Conservation (phyloP, 345 rosid species). For the Sonneratia alba region DNA sequence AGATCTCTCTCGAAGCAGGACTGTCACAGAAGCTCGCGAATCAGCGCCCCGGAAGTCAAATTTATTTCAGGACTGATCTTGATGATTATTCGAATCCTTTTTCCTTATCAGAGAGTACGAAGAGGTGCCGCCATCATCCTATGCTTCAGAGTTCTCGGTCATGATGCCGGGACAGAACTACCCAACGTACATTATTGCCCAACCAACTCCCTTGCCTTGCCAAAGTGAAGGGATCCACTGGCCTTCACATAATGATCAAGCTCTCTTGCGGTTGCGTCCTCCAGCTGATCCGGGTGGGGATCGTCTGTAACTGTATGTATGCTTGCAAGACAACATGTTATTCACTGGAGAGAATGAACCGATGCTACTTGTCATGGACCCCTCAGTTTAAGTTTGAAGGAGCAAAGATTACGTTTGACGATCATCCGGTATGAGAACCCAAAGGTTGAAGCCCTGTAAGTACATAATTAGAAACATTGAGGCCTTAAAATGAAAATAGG, state of each 20-base stretch:
- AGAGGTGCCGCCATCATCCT: slow-evolving; percentile 28
- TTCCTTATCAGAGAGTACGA: neutral
- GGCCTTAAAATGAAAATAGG: neutral
- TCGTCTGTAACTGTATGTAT: neutral
- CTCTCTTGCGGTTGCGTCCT: neutral
- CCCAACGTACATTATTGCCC: slow-evolving; percentile 64
- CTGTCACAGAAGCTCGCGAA: slow-evolving; percentile 21
- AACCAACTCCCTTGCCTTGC: slow-evolving; percentile 88
- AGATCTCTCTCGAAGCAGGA: slow-evolving; percentile 21
- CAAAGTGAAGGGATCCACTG: slow-evolving; percentile 53
- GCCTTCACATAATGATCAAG: slow-evolving; percentile 48
- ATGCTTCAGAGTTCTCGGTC: slow-evolving; percentile 58
- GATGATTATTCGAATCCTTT: neutral
- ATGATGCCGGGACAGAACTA: slow-evolving; percentile 80
- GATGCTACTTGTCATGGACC: neutral
- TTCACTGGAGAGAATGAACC: too few relatives aligned
- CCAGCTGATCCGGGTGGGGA: neutral
- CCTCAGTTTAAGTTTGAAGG: neutral
- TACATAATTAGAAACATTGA: neutral
- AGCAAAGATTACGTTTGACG: neutral
- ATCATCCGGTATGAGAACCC: neutral
- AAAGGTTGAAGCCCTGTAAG: neutral
- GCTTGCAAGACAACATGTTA: too few relatives aligned
- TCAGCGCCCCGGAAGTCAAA: slow-evolving; percentile 7
- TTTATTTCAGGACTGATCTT: neutral